These are phyloP conservation scores for Hypoxylon perforatum DNA, from an alignment of 495 filamentous ascomycete genomes.

Conservation along the genomic window DNA sequence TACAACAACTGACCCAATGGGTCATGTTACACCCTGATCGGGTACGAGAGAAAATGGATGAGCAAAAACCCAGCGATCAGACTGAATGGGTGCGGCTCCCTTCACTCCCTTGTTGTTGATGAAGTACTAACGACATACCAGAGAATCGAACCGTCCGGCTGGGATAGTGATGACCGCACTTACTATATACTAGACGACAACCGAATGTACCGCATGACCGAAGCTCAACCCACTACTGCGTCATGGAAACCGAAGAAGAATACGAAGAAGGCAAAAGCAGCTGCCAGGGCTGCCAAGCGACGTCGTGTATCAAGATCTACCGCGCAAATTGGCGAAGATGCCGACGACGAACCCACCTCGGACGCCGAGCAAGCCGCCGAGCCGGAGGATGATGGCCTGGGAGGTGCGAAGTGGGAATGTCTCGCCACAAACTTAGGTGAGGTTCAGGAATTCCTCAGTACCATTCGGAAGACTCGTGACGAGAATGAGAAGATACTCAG, in stretches of 20 bases:
- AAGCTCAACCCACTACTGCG: conserved; percentile 66
- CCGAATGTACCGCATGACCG: conserved; percentile 85
- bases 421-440: conserved; percentile 82
- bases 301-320: conserved; percentile 65
- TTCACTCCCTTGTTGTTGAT: conserved; percentile 4
- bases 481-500: conserved; percentile 82
- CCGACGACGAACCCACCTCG: conserved; percentile 60
- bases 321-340: conserved; percentile 52
- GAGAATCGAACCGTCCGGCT: conserved; percentile 93
- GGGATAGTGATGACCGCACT: conserved; percentile 82
- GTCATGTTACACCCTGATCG: conserved; percentile 86
- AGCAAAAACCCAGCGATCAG: conserved; percentile 83
- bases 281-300: conserved; percentile 76
- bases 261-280: conserved; percentile 76
- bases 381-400: conserved; percentile 69
- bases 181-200: conserved; percentile 97
- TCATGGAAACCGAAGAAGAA: conserved; percentile 76
- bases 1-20: conserved; percentile 93
- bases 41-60: conserved; percentile 86
- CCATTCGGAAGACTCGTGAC: conserved; percentile 78
- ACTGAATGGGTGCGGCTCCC: conserved; percentile 76
- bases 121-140: conserved; percentile 51
- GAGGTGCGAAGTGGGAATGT: conserved; percentile 89
- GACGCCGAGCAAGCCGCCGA: conserved; percentile 53
- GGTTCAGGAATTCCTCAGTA: conserved; percentile 76